phyloP scores from a whole-genome alignment of 305 asterid genomes.

The Rubia tinctorum region DNA sequence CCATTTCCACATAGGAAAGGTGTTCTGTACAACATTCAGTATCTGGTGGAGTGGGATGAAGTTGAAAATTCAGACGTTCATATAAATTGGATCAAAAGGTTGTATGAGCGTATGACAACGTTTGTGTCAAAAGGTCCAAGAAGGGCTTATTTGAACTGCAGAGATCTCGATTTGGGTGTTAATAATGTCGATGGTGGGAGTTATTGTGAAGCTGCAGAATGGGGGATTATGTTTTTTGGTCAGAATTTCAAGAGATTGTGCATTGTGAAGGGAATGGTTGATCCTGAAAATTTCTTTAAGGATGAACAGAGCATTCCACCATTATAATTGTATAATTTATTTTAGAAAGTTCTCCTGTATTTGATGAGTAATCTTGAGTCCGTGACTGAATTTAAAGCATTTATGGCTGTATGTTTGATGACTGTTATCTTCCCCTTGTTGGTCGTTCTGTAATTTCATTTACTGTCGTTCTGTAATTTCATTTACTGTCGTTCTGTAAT shows the following conservation, averaged over 20 bases:
- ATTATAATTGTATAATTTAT: neutral
- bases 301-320: conserved; percentile 5
- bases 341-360: too few relatives aligned
- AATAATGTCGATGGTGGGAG: neutral
- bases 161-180: neutral
- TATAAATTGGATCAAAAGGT: neutral
- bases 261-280: neutral
- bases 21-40: neutral
- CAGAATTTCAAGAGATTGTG: neutral
- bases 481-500: too few relatives aligned
- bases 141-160: neutral
- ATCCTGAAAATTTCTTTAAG: neutral
- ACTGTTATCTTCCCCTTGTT: too few relatives aligned
- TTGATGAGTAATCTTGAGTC: too few relatives aligned
- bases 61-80: neutral
- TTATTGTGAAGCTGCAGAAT: neutral
- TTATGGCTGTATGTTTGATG: too few relatives aligned
- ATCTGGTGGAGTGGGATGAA: neutral
- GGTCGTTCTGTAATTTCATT: too few relatives aligned
- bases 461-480: too few relatives aligned
- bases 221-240: neutral
- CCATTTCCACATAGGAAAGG: conserved; percentile 4
- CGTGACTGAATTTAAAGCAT: too few relatives aligned
- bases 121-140: neutral
- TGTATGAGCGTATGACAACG: neutral